Evolutionary conservation across 2,329 filamentous ascomycete species (phyloP).

Genomic region (Didymella segeticola): DNA sequence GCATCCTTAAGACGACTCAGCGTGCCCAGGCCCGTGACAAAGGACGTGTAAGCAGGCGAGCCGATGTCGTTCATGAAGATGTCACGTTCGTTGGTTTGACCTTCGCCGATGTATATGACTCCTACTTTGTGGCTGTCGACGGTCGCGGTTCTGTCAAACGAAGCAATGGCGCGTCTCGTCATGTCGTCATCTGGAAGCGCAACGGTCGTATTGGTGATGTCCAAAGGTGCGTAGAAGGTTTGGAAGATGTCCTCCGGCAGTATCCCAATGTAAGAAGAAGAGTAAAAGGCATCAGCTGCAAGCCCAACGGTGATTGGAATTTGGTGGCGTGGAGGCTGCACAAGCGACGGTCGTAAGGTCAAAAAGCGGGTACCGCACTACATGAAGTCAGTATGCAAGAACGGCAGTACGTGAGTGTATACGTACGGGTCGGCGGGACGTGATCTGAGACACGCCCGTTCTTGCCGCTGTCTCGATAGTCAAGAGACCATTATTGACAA

Average conservation of each 20-base stretch:
- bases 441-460: conserved; percentile 73
- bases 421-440: conserved; percentile 74
- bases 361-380: conserved; percentile 53
- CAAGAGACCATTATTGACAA: conserved; percentile 76
- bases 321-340: conserved; percentile 50
- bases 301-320: conserved; percentile 49
- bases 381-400: conserved; percentile 16
- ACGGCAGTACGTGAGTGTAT: conserved; percentile 54
- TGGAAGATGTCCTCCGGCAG: conserved; percentile 77
- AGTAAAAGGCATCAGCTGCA: conserved; percentile 51
- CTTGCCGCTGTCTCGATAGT: conserved; percentile 74
- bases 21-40: conserved; percentile 82
- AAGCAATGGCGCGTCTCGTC: conserved; percentile 74
- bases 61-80: conserved; percentile 88
- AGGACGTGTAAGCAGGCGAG: conserved; percentile 85
- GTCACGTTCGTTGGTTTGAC: conserved; percentile 80
- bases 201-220: conserved; percentile 66
- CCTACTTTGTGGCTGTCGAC: conserved; percentile 96
- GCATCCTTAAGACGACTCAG: conserved; percentile 81
- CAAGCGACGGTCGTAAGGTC: conserved; percentile 46
- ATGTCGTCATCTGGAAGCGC: conserved; percentile 75
- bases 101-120: conserved; percentile 89
- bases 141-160: conserved; percentile 86
- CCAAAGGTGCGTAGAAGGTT: conserved; percentile 67
- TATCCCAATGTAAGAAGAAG: conserved; percentile 64